Base-by-base conservation (phyloP, 352 stramenopile genomes). In the Globisporangium viniferum region DNA sequence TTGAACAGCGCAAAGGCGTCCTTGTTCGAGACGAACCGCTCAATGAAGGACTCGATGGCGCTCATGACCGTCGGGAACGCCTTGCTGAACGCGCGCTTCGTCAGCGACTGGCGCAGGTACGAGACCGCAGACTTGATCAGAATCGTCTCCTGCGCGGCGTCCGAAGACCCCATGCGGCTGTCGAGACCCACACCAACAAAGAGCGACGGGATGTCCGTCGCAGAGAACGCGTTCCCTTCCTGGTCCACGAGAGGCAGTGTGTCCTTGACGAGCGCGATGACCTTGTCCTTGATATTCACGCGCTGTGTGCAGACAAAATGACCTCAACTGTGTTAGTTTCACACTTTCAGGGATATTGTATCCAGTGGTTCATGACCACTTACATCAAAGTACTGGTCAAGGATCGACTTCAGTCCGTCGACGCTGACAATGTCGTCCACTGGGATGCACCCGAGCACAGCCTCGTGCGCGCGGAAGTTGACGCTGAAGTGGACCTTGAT, bases 401-500 rank as follows among this genome's bases (percentile, higher is more conserved):
- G 41, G 18, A 84, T 76, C 2, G 58, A 56, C n/a, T 82, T 81
- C 27, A 92, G 57, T 1, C 79, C 78, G 14, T 84, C 71, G 3
- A 90, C 12, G 31, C 70, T 76, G 9, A 74, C 54, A 15, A 71
- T 57, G 18, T 83, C 75, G 31, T 86, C 79, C 4, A 88, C 68
- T 3, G 79, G 66, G 20, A 78, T 79, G 64, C 76, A 88, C 3
- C 80, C 85, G 3, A 93, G 71, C 8, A 80, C 84, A 60, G 90
- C 77, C 33, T 88, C 75, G 67, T 91, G 90, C 0, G 76, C 62
- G 39, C 82, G 81, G 48, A 92, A 94, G 70, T 88, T 91, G 57
- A 92, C 74, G 56, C 84, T 93, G 49, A 92, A 94, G 65, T 94
- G 84, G 18, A 88, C 75, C 59, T 86, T 90, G 24, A 94, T 65